Percentiles rank a stretch among this genome's conserved stretches.
These are phyloP conservation scores for Tetrapisispora taiwanensis DNA, from an alignment of 805 yeast species.

Conservation along the genomic window DNA sequence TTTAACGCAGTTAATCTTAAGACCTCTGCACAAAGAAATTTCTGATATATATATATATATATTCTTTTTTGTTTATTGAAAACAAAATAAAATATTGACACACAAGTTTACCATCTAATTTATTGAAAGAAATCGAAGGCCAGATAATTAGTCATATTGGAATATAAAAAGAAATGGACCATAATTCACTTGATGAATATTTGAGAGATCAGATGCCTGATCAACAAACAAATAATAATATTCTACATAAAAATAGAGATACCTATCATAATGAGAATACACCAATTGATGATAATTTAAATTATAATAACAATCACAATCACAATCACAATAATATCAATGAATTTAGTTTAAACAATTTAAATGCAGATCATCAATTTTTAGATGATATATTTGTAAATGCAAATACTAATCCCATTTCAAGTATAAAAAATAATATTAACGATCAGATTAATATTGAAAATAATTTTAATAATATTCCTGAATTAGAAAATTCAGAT, in stretches of 20 bases:
- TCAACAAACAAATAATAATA: neutral
- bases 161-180: neutral
- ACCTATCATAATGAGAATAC: neutral
- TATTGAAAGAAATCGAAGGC: too few relatives aligned
- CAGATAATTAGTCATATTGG: too few relatives aligned
- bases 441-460: neutral
- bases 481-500: constrained; percentile 4
- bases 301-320: neutral
- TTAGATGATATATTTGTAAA: constrained; percentile 18
- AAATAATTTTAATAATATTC: neutral
- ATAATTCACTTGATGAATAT: neutral
- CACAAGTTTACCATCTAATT: too few relatives aligned
- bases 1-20: too few relatives aligned
- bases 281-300: neutral
- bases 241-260: neutral
- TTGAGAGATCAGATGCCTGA: neutral
- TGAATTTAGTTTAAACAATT: neutral
- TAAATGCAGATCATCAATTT: constrained; percentile 3
- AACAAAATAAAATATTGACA: too few relatives aligned
- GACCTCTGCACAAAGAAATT: too few relatives aligned
- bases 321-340: neutral
- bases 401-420: neutral
- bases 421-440: neutral
- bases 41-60: too few relatives aligned
- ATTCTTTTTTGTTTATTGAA: too few relatives aligned